Conservation (phyloP, 2,329 filamentous ascomycete genomes). For the Claviceps sp. region DNA sequence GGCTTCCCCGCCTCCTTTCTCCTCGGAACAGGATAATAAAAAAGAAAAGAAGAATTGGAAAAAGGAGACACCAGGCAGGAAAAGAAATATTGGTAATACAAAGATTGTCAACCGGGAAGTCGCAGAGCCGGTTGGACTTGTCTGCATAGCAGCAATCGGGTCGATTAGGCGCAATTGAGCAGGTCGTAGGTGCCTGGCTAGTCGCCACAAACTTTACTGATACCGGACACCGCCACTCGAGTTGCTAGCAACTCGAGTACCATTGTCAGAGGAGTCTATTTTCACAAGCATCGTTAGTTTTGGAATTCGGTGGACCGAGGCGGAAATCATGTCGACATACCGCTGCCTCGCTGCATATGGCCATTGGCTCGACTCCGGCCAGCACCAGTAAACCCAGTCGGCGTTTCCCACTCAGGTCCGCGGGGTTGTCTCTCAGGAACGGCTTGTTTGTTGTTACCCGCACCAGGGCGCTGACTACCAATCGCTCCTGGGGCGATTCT, state of each 20-base stretch:
- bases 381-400: conserved; percentile 35
- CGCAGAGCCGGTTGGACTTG: background rate
- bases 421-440: conserved; percentile 51
- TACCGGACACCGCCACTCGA: conserved; percentile 23
- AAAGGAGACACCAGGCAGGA: background rate
- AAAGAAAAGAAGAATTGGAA: background rate
- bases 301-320: background rate
- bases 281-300: background rate
- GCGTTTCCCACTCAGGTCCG: conserved; percentile 47
- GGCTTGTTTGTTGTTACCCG: conserved; percentile 29
- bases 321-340: conserved; percentile 24
- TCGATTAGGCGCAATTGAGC: background rate
- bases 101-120: background rate
- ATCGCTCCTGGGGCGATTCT: conserved; percentile 47
- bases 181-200: background rate
- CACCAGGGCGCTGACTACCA: conserved; percentile 48
- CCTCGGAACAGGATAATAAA: background rate
- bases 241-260: conserved; percentile 23
- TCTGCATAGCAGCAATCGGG: background rate
- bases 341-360: conserved; percentile 48
- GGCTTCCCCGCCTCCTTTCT: background rate
- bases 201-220: conserved; percentile 16
- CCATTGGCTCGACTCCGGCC: conserved; percentile 43
- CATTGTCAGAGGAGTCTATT: conserved; percentile 30
- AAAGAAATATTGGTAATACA: conserved; percentile 5